These are phyloP conservation scores for Boletus sp. DNA, from an alignment of 768 basidiomycete genomes.

Conservation along the genomic window DNA sequence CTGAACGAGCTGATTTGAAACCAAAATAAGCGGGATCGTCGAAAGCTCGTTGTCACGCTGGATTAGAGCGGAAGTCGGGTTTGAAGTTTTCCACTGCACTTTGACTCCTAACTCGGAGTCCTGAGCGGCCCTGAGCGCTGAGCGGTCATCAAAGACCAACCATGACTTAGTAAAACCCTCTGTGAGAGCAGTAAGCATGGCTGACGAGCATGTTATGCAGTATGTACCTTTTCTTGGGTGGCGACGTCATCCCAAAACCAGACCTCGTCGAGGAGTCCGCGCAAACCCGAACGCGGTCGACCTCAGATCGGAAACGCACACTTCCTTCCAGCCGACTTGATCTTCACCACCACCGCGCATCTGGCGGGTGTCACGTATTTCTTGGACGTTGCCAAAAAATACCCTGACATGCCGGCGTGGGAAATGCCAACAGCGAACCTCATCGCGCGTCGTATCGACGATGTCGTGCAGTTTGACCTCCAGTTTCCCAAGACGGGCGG, in stretches of 20 bases:
- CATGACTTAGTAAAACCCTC: too few relatives aligned
- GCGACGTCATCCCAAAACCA: constrained; percentile 41
- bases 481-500: constrained; percentile 62
- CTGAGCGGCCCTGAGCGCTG: too few relatives aligned
- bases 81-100: too few relatives aligned
- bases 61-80: too few relatives aligned
- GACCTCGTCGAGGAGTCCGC: constrained; percentile 45
- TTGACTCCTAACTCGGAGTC: too few relatives aligned
- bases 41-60: too few relatives aligned
- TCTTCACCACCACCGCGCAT: constrained; percentile 55
- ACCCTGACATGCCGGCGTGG: constrained; percentile 54
- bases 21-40: too few relatives aligned
- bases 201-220: too few relatives aligned
- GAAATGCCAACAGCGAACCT: constrained; percentile 64
- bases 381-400: constrained; percentile 62
- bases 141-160: too few relatives aligned
- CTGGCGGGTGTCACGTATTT: constrained; percentile 58
- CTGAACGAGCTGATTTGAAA: too few relatives aligned
- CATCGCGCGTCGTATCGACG: constrained; percentile 44
- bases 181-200: too few relatives aligned
- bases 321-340: constrained; percentile 46
- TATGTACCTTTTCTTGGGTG: constrained; percentile 49
- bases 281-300: constrained; percentile 47
- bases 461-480: constrained; percentile 45
- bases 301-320: constrained; percentile 50